phyloP scores from a whole-genome alignment of 352 stramenopile species.

The Phytophthora sansomeana region DNA sequence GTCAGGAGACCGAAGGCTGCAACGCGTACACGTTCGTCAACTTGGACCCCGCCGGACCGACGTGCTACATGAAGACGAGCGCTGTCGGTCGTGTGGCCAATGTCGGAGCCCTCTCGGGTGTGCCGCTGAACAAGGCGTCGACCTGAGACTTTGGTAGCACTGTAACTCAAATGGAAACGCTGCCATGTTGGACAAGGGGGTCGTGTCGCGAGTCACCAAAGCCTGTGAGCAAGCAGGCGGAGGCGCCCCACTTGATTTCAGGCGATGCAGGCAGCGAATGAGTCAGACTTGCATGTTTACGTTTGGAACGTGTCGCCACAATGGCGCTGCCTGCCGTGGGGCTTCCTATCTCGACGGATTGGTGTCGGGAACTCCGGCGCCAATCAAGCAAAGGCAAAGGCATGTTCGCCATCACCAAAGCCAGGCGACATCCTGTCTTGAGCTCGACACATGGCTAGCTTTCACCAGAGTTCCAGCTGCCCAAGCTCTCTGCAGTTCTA shows the following conservation, averaged over 20 bases:
- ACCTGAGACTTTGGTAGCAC: background rate
- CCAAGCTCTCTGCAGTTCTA: constrained; percentile 15
- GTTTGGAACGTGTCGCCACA: background rate
- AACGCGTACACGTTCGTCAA: constrained; percentile 62
- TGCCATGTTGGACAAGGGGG: background rate
- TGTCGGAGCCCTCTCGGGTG: constrained; percentile 44
- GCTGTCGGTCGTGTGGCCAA: constrained; percentile 24
- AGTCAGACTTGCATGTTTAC: constrained; percentile 28
- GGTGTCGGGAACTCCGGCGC: background rate
- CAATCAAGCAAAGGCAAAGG: constrained; percentile 16
- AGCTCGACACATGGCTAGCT: constrained; percentile 22
- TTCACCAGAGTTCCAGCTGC: constrained; percentile 23
- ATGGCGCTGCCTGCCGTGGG: constrained; percentile 2
- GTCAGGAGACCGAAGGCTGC: constrained; percentile 39
- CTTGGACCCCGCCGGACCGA: constrained; percentile 37
- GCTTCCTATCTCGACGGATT: constrained; percentile 11
- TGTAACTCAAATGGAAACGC: background rate
- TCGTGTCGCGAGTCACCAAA: background rate
- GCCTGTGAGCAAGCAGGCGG: background rate
- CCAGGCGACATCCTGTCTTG: constrained; percentile 25
- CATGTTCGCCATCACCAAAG: constrained; percentile 35
- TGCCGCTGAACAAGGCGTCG: constrained; percentile 23
- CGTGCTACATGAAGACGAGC: constrained; percentile 59
- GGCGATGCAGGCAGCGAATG: background rate
- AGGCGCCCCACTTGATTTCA: background rate